Percentiles rank a stretch among this genome's conserved stretches.
phyloP scores from a whole-genome alignment of 345 rosid species.

The Lepidium sativum region DNA sequence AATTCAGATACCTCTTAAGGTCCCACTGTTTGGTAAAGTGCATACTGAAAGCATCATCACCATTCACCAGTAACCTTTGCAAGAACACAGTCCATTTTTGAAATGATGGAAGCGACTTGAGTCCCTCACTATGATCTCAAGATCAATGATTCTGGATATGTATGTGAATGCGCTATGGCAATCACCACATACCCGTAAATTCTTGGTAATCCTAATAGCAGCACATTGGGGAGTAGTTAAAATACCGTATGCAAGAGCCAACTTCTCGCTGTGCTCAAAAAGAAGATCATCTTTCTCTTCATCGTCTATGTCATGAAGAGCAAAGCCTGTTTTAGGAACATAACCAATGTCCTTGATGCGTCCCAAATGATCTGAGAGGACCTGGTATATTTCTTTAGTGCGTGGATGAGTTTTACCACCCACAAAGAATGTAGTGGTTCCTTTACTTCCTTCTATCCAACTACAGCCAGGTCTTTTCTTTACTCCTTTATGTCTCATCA shows the following conservation, averaged over 20 bases:
- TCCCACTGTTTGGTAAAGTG: background rate
- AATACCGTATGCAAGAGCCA: constrained; percentile 76
- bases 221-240: constrained; percentile 46
- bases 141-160: constrained; percentile 54
- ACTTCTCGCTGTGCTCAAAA: constrained; percentile 72
- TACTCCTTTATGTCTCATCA: constrained; percentile 59
- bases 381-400: constrained; percentile 40
- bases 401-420: constrained; percentile 66
- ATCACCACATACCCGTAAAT: constrained; percentile 75
- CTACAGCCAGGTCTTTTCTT: constrained; percentile 85
- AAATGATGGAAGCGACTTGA: constrained; percentile 91
- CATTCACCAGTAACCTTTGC: constrained; percentile 84
- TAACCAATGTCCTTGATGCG: constrained; percentile 67
- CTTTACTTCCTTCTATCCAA: constrained; percentile 79
- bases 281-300: constrained; percentile 82
- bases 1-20: background rate
- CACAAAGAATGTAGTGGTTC: constrained; percentile 61
- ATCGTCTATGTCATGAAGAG: constrained; percentile 86
- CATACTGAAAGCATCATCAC: constrained; percentile 30
- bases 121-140: constrained; percentile 75
- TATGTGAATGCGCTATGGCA: constrained; percentile 68
- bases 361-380: constrained; percentile 47
- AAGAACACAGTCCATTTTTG: constrained; percentile 71
- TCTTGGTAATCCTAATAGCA: constrained; percentile 68
- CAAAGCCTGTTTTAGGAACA: constrained; percentile 70